Conservation (phyloP, 805 yeast species). For the Saccharomyces jurei region DNA sequence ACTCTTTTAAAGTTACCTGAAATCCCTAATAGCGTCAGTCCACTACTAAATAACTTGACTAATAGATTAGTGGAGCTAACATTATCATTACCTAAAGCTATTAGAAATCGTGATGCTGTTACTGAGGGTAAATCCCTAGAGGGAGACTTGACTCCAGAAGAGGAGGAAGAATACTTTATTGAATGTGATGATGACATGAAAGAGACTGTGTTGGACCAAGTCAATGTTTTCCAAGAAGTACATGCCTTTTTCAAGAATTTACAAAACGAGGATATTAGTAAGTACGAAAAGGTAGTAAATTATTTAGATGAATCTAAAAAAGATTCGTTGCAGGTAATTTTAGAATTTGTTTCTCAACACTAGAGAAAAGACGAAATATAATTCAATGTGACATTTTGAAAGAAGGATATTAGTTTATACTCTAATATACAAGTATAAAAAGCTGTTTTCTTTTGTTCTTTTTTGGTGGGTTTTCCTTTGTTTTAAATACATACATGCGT, state of each 20-base stretch:
- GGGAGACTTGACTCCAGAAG: conserved; percentile 23
- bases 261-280: conserved; percentile 38
- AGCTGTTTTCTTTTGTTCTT: neutral
- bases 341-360: conserved; percentile 27
- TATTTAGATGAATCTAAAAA: conserved; percentile 26
- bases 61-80: conserved; percentile 44
- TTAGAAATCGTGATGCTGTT: conserved; percentile 53
- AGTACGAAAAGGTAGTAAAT: conserved; percentile 34
- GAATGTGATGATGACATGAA: conserved; percentile 70
- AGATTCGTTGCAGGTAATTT: conserved; percentile 24
- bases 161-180: conserved; percentile 46
- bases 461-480: too few relatives aligned
- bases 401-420: neutral
- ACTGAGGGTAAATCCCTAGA: conserved; percentile 42
- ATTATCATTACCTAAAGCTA: conserved; percentile 62
- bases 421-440: neutral
- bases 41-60: conserved; percentile 43
- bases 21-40: conserved; percentile 32
- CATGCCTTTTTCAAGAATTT: conserved; percentile 44
- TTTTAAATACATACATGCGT: neutral
- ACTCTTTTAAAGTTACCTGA: conserved; percentile 38
- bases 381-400: neutral
- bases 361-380: conserved; percentile 1
- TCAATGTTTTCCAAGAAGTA: conserved; percentile 63
- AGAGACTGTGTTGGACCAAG: conserved; percentile 68